These are phyloP conservation scores for Aureobasidium sp. DNA, from an alignment of 2,329 filamentous ascomycete genomes.

Conservation along the genomic window DNA sequence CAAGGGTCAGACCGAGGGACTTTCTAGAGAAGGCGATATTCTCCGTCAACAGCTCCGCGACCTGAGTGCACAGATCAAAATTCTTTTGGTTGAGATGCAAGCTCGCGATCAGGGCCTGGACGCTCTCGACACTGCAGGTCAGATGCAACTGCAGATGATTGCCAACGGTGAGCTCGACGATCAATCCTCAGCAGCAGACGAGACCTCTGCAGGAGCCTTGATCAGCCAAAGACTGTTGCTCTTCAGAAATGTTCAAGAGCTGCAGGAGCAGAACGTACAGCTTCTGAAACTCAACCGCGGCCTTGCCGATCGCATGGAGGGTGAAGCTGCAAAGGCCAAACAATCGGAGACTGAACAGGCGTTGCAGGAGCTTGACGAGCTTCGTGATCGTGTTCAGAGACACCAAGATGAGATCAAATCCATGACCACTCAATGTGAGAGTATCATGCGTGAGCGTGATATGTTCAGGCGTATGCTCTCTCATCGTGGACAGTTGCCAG, in stretches of 20 bases:
- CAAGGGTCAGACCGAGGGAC: conserved; percentile 61
- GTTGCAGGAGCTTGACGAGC: conserved; percentile 62
- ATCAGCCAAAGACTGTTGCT: conserved; percentile 85
- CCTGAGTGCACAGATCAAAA: conserved; percentile 81
- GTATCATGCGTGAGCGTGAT: conserved; percentile 90
- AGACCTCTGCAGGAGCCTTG: conserved; percentile 79
- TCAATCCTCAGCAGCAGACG: conserved; percentile 60
- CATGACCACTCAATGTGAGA: conserved; percentile 77
- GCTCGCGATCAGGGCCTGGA: conserved; percentile 72
- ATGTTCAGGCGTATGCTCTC: conserved; percentile 95
- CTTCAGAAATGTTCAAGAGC: conserved; percentile 76
- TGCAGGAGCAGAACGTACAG: conserved; percentile 83
- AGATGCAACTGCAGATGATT: conserved; percentile 67
- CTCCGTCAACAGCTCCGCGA: conserved; percentile 82
- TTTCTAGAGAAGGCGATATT: conserved; percentile 63
- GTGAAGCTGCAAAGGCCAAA: conserved; percentile 65
- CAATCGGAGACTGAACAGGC: conserved; percentile 50
- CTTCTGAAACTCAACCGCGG: conserved; percentile 76
- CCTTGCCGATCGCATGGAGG: conserved; percentile 83
- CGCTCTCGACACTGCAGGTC: conserved; percentile 63
- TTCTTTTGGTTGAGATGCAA: conserved; percentile 80
- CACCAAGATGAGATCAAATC: conserved; percentile 80
- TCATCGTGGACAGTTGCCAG: conserved; percentile 58
- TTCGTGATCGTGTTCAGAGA: conserved; percentile 66
- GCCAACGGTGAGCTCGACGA: conserved; percentile 69